Conservation (phyloP, 1,284 basidiomycete species). For the Xanthoconium separans region DNA sequence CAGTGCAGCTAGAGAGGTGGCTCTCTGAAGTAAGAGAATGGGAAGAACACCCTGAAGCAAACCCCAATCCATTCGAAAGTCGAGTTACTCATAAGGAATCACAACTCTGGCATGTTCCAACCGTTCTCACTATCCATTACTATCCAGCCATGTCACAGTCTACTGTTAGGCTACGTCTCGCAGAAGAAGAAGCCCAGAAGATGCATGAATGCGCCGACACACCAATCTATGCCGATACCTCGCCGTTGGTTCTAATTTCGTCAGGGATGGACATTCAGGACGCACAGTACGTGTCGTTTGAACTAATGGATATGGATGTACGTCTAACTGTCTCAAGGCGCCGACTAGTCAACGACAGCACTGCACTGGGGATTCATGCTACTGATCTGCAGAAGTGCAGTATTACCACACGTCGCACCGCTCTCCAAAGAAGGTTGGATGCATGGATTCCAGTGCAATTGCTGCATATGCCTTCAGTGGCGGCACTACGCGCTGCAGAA, state of each 20-base stretch:
- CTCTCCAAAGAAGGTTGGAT: constrained; percentile 1
- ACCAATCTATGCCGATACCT: background rate
- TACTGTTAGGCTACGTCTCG: background rate
- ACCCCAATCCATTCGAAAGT: constrained; percentile 9
- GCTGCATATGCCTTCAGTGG: constrained; percentile 2
- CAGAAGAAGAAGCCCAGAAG: background rate
- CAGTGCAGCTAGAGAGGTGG: background rate
- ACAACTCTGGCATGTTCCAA: background rate
- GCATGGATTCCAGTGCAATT: background rate
- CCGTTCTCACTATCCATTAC: background rate
- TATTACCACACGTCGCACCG: background rate
- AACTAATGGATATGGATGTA: background rate
- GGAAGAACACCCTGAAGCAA: constrained; percentile 1
- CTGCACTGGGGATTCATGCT: background rate
- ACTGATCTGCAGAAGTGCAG: background rate
- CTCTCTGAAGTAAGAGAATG: background rate
- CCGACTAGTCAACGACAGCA: background rate
- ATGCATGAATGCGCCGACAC: background rate
- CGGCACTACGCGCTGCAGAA: background rate
- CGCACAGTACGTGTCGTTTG: constrained; percentile 1
- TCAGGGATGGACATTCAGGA: constrained; percentile 1
- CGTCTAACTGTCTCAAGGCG: background rate
- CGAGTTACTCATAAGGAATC: background rate
- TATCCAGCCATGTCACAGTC: constrained; percentile 1
- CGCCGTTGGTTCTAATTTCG: constrained; percentile 3